Base-by-base conservation (phyloP, 495 filamentous ascomycete species). In the Aspergillus ostianus region DNA sequence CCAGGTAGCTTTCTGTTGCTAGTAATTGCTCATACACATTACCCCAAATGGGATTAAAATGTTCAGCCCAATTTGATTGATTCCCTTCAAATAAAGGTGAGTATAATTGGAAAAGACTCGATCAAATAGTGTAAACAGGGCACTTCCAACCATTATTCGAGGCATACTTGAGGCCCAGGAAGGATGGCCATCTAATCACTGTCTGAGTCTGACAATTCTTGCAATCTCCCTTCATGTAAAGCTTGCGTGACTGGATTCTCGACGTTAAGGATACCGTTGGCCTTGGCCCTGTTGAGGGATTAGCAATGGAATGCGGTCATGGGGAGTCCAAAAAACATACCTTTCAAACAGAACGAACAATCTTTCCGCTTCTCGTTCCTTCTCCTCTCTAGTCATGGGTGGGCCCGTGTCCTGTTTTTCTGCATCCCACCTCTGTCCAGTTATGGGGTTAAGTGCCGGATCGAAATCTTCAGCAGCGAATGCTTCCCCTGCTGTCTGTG, bases 271-370 rank as follows among this genome's bases (percentile, higher is more conserved):
- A 97, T 79, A 17, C 94, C 94, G 49, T 88, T 96, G 63, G 85
- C 85, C 73, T 84, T 92, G 47, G 96, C 72, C 69, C 92, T 96
- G 32, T 41, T n/a, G 51, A 55, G 7, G 26, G 13, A 47, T 73
- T 67, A 73, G 64, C 48, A 27, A 55, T 17, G 20, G 18, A 17
- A 51, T 51, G 12, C 20, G 20, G 18, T 46, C 8, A 10, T 9
- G 6, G 6, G 19, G 48, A 15, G 18, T 47, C 13, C 8, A 18
- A 20, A 23, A 27, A 0, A 55, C 73, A 63, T 77, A 91, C 90
- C 92, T 85, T 74, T 98, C 93, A 73, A 98, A 98, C 17, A 98
- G 78, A 15, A 98, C 91, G 75, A 98, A 97, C 0, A 98, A 75
- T 64, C 84, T 87, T 71, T 98, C 94, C 0, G 94, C 94, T 71